Conservation (phyloP, 1,284 basidiomycete species). For the Apiotrichum sp. region DNA sequence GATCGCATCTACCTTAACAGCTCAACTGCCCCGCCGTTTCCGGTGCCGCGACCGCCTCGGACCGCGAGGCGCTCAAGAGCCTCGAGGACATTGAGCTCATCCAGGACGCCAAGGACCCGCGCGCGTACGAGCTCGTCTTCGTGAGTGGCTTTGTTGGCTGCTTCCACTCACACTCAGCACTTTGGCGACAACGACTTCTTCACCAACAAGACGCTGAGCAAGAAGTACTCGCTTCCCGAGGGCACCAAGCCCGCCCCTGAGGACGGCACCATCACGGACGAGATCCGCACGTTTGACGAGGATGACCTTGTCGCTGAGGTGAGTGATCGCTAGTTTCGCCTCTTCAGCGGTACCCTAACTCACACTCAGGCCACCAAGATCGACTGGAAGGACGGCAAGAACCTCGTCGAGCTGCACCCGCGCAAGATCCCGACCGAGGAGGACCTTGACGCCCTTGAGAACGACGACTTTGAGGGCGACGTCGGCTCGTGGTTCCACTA, state of each 20-base stretch:
- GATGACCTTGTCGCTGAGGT: slow-evolving; percentile 27
- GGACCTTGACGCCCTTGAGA: slow-evolving; percentile 15
- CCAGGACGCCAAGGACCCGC: slow-evolving; percentile 40
- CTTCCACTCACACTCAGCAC: slow-evolving; percentile 16
- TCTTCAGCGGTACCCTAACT: not conserved
- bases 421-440: slow-evolving; percentile 26
- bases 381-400: slow-evolving; percentile 50
- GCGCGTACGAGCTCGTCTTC: slow-evolving; percentile 43
- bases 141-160: slow-evolving; percentile 23
- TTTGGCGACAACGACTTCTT: slow-evolving; percentile 48
- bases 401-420: slow-evolving; percentile 48
- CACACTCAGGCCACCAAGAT: slow-evolving; percentile 36
- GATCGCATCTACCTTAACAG: slow-evolving; percentile 7
- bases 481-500: slow-evolving; percentile 50
- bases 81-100: slow-evolving; percentile 40
- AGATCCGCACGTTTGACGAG: slow-evolving; percentile 31
- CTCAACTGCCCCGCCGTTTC: slow-evolving; percentile 22
- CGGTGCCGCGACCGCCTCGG: slow-evolving; percentile 26
- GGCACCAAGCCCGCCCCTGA: slow-evolving; percentile 21
- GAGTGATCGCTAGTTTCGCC: slow-evolving; percentile 30
- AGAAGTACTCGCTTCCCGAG: slow-evolving; percentile 35
- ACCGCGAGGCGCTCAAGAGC: slow-evolving; percentile 40
- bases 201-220: slow-evolving; percentile 37
- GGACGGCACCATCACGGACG: slow-evolving; percentile 34
- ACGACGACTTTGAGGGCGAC: slow-evolving; percentile 42